Evolutionary conservation across 1,284 basidiomycete genomes (phyloP).

Genomic region (Uromyces viciae-fabae): DNA sequence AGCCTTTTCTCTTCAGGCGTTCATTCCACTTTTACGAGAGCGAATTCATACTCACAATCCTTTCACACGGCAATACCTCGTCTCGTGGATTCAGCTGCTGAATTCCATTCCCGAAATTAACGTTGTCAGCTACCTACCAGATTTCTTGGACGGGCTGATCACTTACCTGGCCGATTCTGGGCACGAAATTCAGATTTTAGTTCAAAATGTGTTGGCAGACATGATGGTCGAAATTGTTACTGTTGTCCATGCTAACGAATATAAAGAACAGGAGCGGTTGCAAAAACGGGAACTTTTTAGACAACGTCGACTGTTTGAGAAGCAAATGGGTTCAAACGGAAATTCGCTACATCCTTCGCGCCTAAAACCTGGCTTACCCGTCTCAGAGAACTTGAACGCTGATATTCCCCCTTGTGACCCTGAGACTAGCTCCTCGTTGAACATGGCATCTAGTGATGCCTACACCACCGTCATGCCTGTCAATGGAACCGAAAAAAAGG

Average conservation of each 20-base stretch:
- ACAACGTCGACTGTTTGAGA: conserved; percentile 24
- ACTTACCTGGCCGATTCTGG: conserved; percentile 94
- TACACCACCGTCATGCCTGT: neutral
- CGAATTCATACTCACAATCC: conserved; percentile 92
- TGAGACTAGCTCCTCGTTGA: neutral
- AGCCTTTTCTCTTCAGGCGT: conserved; percentile 88
- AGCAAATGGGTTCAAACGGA: conserved; percentile 47
- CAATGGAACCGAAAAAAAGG: conserved; percentile 51
- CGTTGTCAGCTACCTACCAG: conserved; percentile 85
- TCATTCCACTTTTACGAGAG: conserved; percentile 88
- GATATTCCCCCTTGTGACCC: neutral
- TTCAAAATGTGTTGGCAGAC: conserved; percentile 84
- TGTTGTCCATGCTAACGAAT: conserved; percentile 60
- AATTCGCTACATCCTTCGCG: conserved; percentile 61
- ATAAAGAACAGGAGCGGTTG: conserved; percentile 22
- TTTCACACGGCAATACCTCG: conserved; percentile 90
- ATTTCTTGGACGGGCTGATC: conserved; percentile 87
- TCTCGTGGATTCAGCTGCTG: conserved; percentile 92
- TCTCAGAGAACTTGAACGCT: conserved; percentile 22
- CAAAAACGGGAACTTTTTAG: conserved; percentile 13
- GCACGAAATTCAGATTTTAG: conserved; percentile 85
- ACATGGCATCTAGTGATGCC: neutral
- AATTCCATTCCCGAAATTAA: conserved; percentile 96
- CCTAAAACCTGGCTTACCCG: conserved; percentile 36
- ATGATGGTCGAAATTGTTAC: conserved; percentile 89